A percentile compares a stretch with the other conserved stretches of the same genome.
Conservation (phyloP, 306 rosid species). For the Castanea crenata region DNA sequence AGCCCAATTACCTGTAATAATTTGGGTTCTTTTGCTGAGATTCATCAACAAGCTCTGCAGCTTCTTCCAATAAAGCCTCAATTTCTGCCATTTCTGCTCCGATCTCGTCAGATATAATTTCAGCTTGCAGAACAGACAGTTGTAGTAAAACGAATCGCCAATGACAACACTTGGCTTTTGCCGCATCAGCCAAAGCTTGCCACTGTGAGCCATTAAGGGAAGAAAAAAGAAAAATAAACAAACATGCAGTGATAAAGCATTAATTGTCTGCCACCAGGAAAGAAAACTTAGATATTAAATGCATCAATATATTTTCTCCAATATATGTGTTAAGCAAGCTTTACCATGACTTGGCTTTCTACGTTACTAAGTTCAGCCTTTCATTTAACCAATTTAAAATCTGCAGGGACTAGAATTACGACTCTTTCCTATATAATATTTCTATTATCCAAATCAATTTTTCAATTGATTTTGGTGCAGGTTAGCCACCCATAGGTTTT, state of each 20-base stretch:
- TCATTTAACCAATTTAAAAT: not conserved
- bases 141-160: slow-evolving; percentile 90
- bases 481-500: too few relatives aligned
- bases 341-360: not conserved
- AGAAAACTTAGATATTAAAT: not conserved
- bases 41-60: slow-evolving; percentile 82
- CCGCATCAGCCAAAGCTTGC: slow-evolving; percentile 87
- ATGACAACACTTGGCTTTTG: slow-evolving; percentile 74
- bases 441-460: not conserved
- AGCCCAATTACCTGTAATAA: slow-evolving; percentile 64
- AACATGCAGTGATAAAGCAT: not conserved
- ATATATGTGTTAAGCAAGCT: not conserved
- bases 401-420: slow-evolving; percentile 1
- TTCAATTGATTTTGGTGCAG: too few relatives aligned
- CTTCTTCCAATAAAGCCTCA: slow-evolving; percentile 85
- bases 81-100: slow-evolving; percentile 76
- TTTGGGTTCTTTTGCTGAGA: slow-evolving; percentile 75
- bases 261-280: not conserved
- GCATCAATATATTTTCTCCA: not conserved
- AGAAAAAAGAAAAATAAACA: not conserved
- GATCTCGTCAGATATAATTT: slow-evolving; percentile 61
- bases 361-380: not conserved
- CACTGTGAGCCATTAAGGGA: slow-evolving; percentile 44
- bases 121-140: slow-evolving; percentile 77
- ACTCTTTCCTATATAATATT: not conserved